Conservation (phyloP, 768 basidiomycete species). For the Hygrocybe coccinea region DNA sequence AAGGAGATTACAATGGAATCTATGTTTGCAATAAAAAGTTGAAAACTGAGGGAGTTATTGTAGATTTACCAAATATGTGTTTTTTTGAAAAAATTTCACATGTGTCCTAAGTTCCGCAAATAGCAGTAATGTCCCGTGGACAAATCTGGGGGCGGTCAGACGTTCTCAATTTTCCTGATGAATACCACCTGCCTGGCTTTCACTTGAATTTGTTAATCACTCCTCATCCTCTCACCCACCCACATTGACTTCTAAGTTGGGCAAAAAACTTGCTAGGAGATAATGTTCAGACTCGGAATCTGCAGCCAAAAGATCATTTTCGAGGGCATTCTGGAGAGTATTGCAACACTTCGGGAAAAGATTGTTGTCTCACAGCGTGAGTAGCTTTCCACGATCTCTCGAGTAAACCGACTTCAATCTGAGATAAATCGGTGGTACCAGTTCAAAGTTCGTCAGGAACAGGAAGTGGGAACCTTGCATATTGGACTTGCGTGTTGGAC, state of each 20-base stretch:
- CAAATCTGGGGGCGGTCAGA: no score
- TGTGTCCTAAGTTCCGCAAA: no score
- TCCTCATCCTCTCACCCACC: conserved; percentile 1
- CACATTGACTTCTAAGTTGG: conserved; percentile 6
- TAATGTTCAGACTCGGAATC: conserved; percentile 10
- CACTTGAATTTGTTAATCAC: conserved; percentile 12
- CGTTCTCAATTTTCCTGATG: no score
- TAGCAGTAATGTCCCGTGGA: no score
- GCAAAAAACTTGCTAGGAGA: conserved; percentile 12
- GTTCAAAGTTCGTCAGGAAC: conserved; percentile 6
- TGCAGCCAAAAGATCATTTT: conserved; percentile 10
- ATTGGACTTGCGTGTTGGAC: no score
- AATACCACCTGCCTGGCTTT: conserved; percentile 12
- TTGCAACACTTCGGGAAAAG: conserved; percentile 12
- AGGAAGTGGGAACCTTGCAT: conserved; percentile 15
- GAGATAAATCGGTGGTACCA: conserved; percentile 8
- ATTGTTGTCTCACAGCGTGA: conserved; percentile 5
- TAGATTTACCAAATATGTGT: no score
- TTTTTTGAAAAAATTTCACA: no score
- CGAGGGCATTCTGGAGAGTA: conserved; percentile 14
- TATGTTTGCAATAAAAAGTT: no score
- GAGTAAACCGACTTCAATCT: conserved; percentile 11
- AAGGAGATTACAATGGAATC: no score
- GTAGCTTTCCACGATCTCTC: conserved; percentile 4
- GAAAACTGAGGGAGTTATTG: no score